Percentiles rank a stretch among this genome's conserved stretches.
phyloP scores from a whole-genome alignment of 2,329 filamentous ascomycete genomes.

The Paecilomyces niveus region DNA sequence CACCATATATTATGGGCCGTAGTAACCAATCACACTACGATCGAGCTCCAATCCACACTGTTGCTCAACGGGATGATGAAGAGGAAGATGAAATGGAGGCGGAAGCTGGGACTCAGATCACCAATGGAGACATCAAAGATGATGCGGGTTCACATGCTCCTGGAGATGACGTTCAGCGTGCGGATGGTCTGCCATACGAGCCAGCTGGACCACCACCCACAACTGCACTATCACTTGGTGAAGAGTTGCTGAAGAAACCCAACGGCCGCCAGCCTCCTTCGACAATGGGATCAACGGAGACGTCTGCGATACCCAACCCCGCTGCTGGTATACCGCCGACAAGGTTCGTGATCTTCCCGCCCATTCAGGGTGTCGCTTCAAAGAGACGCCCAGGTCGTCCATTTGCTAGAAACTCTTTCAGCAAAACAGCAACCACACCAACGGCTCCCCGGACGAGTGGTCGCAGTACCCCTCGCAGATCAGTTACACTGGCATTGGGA shows the following conservation, averaged over 20 bases:
- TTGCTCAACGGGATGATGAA: slow-evolving; percentile 78
- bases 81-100: slow-evolving; percentile 28
- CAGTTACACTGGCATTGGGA: slow-evolving; percentile 18
- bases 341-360: slow-evolving; percentile 37
- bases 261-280: slow-evolving; percentile 18
- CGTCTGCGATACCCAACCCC: slow-evolving; percentile 17
- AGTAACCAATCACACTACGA: slow-evolving; percentile 77
- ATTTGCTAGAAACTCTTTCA: slow-evolving; percentile 22
- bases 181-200: slow-evolving; percentile 14
- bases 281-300: slow-evolving; percentile 8
- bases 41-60: slow-evolving; percentile 73
- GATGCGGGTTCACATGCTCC: slow-evolving; percentile 5
- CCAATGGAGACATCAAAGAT: slow-evolving; percentile 5
- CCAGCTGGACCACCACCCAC: slow-evolving; percentile 31
- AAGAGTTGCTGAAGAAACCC: slow-evolving; percentile 10
- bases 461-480: slow-evolving; percentile 30
- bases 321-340: slow-evolving; percentile 32
- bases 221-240: slow-evolving; percentile 13
- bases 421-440: slow-evolving; percentile 21
- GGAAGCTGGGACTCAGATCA: slow-evolving; percentile 6
- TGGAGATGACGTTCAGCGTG: slow-evolving; percentile 1
- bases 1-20: slow-evolving; percentile 92
- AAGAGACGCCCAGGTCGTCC: slow-evolving; percentile 34
- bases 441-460: slow-evolving; percentile 25
- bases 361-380: slow-evolving; percentile 27